A percentile compares a stretch with the other conserved stretches of the same genome.
Evolutionary conservation across 2,329 filamentous ascomycete genomes (phyloP).

Genomic region (Colletotrichum melonis): DNA sequence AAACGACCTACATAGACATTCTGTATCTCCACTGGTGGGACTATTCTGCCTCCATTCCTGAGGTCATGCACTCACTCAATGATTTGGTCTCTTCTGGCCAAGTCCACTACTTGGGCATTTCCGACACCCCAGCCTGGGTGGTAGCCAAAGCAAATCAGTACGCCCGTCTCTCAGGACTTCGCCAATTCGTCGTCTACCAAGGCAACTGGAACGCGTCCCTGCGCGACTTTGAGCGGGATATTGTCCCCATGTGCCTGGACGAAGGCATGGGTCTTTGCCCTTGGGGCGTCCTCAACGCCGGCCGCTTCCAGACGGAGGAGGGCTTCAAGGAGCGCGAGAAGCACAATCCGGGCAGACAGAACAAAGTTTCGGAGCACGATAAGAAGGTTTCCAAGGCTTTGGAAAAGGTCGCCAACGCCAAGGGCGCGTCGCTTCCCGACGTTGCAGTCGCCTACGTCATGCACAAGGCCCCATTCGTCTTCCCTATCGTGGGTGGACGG

Average conservation of each 20-base stretch:
- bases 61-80: conserved; percentile 56
- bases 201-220: conserved; percentile 48
- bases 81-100: conserved; percentile 52
- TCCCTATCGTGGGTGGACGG: conserved; percentile 70
- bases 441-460: conserved; percentile 69
- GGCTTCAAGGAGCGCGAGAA: background rate
- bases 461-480: conserved; percentile 69
- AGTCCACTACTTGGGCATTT: conserved; percentile 52
- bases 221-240: conserved; percentile 52
- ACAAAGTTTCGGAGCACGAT: conserved; percentile 41
- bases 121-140: conserved; percentile 52
- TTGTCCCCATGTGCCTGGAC: conserved; percentile 53
- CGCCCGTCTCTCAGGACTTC: conserved; percentile 46
- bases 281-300: conserved; percentile 68
- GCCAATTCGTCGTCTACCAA: conserved; percentile 51
- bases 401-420: conserved; percentile 26
- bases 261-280: conserved; percentile 64
- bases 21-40: conserved; percentile 59
- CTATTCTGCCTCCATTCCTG: conserved; percentile 51
- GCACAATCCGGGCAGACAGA: conserved; percentile 18
- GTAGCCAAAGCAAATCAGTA: conserved; percentile 48
- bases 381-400: conserved; percentile 19
- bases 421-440: conserved; percentile 6
- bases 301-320: conserved; percentile 57
- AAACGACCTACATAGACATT: conserved; percentile 57